Base-by-base conservation (phyloP, 108 stramenopile species). In the Nitzschia putrida region DNA sequence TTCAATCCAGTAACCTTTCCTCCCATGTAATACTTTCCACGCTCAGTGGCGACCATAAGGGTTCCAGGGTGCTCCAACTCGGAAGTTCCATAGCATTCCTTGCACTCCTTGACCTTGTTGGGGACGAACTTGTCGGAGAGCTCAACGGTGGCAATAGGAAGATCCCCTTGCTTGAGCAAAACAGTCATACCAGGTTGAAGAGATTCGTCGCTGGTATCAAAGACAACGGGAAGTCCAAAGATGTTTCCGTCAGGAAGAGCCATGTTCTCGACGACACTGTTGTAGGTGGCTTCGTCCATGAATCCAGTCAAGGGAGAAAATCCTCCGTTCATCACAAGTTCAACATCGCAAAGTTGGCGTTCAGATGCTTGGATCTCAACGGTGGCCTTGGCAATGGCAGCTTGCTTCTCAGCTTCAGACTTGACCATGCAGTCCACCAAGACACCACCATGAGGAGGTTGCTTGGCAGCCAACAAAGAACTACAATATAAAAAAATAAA, bases 331-430 rank as follows among this genome's bases (percentile, higher is more conserved):
- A 95, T 93, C 77, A 99, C 88, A 18, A 99, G 90, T 81, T 99
- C 98, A 43, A 97, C 88, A 81, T 99, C 98, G 79, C 98, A 99
- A 61, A 96, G 86, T 80, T 99, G 97, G 80, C 97, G 96, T 42
- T 92, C 84, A 38, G 85, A 82, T 43, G 97, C 95, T 75, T 97
- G 81, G 38, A 97, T 52, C 47, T 85, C 81, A 58, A 80, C 83
- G 20, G 86, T 89, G 81, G 89, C 87, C 69, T 88, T 90, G 81
- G 91, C 92, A 70, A 96, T 82, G 47, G 95, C 95, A 39, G 94
- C 93, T 49, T 89, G 81, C 84, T 94, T 93, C 39, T 86, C 94
- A 9, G 79, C 96, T 25, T 93, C 92, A 20, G 84, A 68, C 64
- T 89, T 89, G 39, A 92, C 77, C 87, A 98, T 91, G 43, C 94